Evolutionary conservation across 768 basidiomycete species (phyloP), one percentile per base, ranked within the genome.

Genomic region (Antrodiella citrinella): DNA sequence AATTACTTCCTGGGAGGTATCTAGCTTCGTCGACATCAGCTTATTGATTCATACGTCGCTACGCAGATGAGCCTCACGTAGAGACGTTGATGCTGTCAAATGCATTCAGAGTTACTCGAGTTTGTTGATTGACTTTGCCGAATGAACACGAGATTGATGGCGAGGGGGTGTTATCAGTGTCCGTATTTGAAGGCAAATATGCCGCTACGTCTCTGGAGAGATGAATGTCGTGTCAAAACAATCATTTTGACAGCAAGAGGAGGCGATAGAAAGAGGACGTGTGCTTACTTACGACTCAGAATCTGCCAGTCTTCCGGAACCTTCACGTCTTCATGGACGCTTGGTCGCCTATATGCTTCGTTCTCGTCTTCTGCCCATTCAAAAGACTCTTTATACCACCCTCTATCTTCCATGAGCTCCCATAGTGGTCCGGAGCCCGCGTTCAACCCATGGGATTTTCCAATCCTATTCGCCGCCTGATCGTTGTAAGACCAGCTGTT

Each of bases 401-500:
- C 78, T 45, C 86, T 66, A 55, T 92, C 90, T 59, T 92, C 90
- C 40, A 76, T 65, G 26, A 90, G 64, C 51, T 90, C 83, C 87
- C 88, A 91, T 4, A 88, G 57, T 1, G 88, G 86, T 0, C 90
- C 89, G 2, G 78, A 62, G 3, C 88, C 86, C 12, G 86, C 77
- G 55, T 86, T 87, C 58, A 77, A 80, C 0, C 84, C 80, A 83
- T 82, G 86, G 0, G 83, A 71, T 57, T 81, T 86, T 57, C 74
- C 81, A 7, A 85, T 65, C n/a, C 83, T 72, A 45, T 77, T 75
- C 1, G 71, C 72, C 38, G 84, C 66, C 24, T 67, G 69, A 1
- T 67, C 51, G 46, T 69, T 68, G 44, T 75, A 62, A 0, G 79
- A 80, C 61, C 80, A 80, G 45, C 73, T 74, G 51, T 81, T 81